Evolutionary conservation across 2,329 filamentous ascomycete species (phyloP).

Genomic region (Sporothrix mexicana): DNA sequence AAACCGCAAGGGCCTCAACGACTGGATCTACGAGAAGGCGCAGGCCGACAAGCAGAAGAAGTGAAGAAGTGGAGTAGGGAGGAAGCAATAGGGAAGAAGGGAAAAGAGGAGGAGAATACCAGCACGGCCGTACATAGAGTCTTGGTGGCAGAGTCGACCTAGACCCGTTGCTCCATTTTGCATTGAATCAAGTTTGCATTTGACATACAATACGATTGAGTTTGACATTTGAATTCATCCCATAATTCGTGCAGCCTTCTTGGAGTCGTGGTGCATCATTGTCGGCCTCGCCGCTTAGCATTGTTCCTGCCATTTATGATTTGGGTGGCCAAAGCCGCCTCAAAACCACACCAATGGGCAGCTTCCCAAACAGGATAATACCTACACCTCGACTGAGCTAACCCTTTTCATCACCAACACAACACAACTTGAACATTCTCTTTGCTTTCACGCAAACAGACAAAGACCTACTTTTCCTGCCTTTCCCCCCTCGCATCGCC

Average conservation of each 20-base stretch:
- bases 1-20: conserved; percentile 89
- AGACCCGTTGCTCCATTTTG: not conserved
- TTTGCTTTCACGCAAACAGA: not conserved
- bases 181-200: not conserved
- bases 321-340: not conserved
- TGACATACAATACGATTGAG: too few relatives aligned
- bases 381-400: not conserved
- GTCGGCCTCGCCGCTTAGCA: not conserved
- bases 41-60: conserved; percentile 60
- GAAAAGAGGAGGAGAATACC: not conserved
- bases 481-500: conserved; percentile 3
- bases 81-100: too few relatives aligned
- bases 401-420: not conserved
- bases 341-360: not conserved
- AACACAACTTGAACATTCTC: not conserved
- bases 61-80: too few relatives aligned
- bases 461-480: not conserved
- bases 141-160: too few relatives aligned
- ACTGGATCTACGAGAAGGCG: conserved; percentile 92
- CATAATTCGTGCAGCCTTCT: too few relatives aligned
- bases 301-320: conserved; percentile 14
- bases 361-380: conserved; percentile 2
- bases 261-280: not conserved
- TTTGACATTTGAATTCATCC: too few relatives aligned
- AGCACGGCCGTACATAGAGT: not conserved